Base-by-base conservation (phyloP, 495 filamentous ascomycete genomes). In the Hypoxylon lenormandii region DNA sequence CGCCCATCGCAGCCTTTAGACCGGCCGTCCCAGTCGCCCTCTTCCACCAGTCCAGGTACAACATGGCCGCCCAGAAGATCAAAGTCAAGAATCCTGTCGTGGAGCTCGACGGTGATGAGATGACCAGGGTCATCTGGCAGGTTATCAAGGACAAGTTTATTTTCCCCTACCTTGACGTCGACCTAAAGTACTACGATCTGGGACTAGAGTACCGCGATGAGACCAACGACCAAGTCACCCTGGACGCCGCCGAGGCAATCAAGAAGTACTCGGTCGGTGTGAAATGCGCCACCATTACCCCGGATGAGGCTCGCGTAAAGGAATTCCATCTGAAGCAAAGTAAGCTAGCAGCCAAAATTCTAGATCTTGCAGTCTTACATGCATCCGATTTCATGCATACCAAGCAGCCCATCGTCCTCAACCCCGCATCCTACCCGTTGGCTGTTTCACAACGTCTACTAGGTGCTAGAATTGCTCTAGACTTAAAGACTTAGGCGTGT, bases 201-300 rank as follows among this genome's bases (percentile, higher is more conserved):
- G 95, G 95, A 63, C 88, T 98, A 33, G 90, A 92, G 78, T 96
- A 96, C 84, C 92, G 95, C 77, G 94, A 98, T 76, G 78, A 96
- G 84, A 98, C 95, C 75, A 89, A 96, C 74, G 95, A 98, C 79
- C 84, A 97, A 82, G 94, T 98, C 78, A 98, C 95, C 53, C 72
- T 91, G 68, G 94, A 98, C 74, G 90, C 93, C 54, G 95, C 95
- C 43, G 94, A 97, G 82, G 95, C 95, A 23, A 97, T 97, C 82
- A 93, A 97, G 86, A 96, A 97, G 85, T 97, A 98, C 85, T 91
- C 89, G 51, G 95, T 98, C 53, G 95, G 95, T 80, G 92, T 98
- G 80, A 98, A 98, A 86, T 98, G 95, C 80, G 95, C 95, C 59
- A 98, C 95, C 76, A 98, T 98, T 82, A 98, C 95, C 59, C 95